Base-by-base conservation (phyloP, 2,329 filamentous ascomycete species). In the Ophiocordyceps camponoti-floridani region DNA sequence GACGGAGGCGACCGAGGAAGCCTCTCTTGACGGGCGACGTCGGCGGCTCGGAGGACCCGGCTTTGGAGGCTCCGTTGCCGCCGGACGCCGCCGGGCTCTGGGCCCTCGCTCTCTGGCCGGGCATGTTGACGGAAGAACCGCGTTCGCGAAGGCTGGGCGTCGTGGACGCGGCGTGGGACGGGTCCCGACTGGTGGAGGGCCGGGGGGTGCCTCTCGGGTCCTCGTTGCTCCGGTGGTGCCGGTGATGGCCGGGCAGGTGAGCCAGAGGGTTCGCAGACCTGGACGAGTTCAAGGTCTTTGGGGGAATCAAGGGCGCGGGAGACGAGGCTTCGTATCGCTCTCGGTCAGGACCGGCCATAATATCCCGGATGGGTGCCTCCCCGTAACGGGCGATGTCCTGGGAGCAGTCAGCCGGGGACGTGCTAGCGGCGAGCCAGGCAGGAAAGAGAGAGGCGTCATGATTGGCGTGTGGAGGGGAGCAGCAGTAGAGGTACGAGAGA, bases 1-100 rank as follows among this genome's bases (percentile, higher is more conserved):
- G 60, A 47, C 71, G 64, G 35, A 77, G 54, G 19, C 70, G 68
- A 18, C 65, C 63, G 30, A 77, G 58, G 9, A 77, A 53, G 40
- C 70, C 66, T 47, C 69, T 64, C 56, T 71, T 75, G 7, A 63
- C 63, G 1, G 80, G 78, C 3, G 78, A 82, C 16, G 69, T 69
- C 54, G 78, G 73, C 23, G 70, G 71, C 47, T 76, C 72, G 19
- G 59, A 50, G 53, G 69, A 58, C 52, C 64, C 54, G 62, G 70
- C 56, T 54, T 67, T 69, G 58, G 69, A 57, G 62, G 73, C 71
- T 55, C 81, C 85, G 52, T 73, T 74, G 40, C 74, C 68, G 59
- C 84, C 91, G 8, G 87, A 83, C 1, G 85, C 84, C 26, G 88
- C 84, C 26, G 88, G 86, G 60, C 88, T 94, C 48, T 83, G 75